Evolutionary conservation across 2,329 filamentous ascomycete species (phyloP), one percentile per base, ranked within the genome.

Genomic region (Colletotrichum sp.): DNA sequence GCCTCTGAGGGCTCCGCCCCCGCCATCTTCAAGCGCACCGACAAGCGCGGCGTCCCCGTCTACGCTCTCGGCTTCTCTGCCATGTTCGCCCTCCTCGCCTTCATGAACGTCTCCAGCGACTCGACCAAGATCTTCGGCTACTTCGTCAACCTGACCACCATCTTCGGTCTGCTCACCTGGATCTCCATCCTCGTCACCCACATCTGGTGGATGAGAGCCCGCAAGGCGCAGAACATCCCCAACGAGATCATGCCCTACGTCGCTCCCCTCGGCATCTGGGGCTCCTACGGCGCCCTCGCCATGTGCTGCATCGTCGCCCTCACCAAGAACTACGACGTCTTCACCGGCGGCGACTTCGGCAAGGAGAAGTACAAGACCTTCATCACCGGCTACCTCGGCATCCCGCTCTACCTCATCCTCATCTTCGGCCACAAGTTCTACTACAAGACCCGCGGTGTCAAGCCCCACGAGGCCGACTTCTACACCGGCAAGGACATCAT

Each of bases 311-410:
- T 97, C 39, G 94, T 97, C 77, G 91, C 93, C 3, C 82, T 98
- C 68, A 96, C 95, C 81, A 98, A 97, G 90, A 96, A 95, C 88
- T 97, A 92, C 85, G 89, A 91, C 72, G 93, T 94, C 75, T 97
- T 97, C 84, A 88, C 91, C 77, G 83, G 79, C 81, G 86, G 79
- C 87, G 89, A 85, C 79, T 80, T 78, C 64, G 88, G 88, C 69
- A 87, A 87, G 67, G 77, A 78, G 72, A 77, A 77, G 77, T 94
- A 94, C 88, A 92, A 94, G 87, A 93, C 90, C 80, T 96, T 96
- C 85, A 91, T 96, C 83, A 95, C 93, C 1, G 93, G 93, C 30
- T 96, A 96, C 83, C 86, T 94, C 9, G 94, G 94, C 67, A 95
- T 96, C 79, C 94, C 94, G 2, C 84, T 96, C 26, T 96, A 95